Evolutionary conservation across 306 rosid species (phyloP).

Genomic region (Boehmeria nivea): DNA sequence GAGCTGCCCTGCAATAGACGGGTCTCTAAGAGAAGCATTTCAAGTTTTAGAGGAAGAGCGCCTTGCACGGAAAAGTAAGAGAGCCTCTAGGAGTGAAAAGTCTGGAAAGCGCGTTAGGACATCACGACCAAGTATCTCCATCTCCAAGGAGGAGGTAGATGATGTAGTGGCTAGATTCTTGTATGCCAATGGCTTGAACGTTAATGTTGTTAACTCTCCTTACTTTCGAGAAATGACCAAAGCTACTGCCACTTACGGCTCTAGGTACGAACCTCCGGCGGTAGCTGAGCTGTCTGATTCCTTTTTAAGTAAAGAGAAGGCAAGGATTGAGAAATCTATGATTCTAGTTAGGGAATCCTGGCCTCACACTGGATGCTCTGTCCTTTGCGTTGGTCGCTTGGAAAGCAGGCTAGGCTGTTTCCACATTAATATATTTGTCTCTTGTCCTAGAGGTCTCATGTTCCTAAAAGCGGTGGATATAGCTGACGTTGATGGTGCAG

Average conservation of each 20-base stretch:
- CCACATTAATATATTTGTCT: conserved; percentile 39
- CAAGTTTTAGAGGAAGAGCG: conserved; percentile 47
- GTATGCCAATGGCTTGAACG: conserved; percentile 38
- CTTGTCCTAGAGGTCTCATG: conserved; percentile 47
- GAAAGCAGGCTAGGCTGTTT: conserved; percentile 28
- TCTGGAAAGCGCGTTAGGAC: conserved; percentile 32
- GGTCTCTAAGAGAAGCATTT: conserved; percentile 42
- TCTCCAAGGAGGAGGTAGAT: conserved; percentile 50
- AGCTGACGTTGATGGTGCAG: conserved; percentile 28
- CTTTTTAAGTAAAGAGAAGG: conserved; percentile 45
- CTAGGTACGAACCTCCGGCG: conserved; percentile 43
- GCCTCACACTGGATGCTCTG: conserved; percentile 51
- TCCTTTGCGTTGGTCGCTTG: conserved; percentile 35
- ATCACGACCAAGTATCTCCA: conserved; percentile 24
- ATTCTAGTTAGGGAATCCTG: conserved; percentile 46
- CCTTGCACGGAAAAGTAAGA: conserved; percentile 32
- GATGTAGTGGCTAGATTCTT: conserved; percentile 45
- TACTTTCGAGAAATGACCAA: conserved; percentile 46
- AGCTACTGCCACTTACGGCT: conserved; percentile 46
- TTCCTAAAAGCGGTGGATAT: conserved; percentile 38
- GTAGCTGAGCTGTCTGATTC: conserved; percentile 35
- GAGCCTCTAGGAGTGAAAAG: conserved; percentile 32
- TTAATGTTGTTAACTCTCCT: conserved; percentile 37
- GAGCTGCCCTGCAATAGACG: conserved; percentile 48
- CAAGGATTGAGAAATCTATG: conserved; percentile 41